Evolutionary conservation across 371 early-diverging fungal genomes (phyloP), one percentile per base, ranked within the genome.

Genomic region (Syncephalastrum sp.): DNA sequence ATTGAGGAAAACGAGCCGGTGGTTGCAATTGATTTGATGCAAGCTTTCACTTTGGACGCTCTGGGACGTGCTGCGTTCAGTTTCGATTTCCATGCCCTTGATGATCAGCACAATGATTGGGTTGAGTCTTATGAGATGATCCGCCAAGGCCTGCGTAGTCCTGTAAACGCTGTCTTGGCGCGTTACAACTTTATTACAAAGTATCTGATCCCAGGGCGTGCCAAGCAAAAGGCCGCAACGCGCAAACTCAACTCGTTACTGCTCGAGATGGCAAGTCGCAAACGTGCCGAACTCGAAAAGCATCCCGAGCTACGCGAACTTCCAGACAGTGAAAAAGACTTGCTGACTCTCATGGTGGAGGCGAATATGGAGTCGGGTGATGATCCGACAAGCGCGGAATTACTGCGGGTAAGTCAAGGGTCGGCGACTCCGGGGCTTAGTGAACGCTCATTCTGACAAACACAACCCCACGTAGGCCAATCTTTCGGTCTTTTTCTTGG

Each of bases 281-380:
- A 33, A 10, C 38, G 38, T 10, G 38, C 38, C 12, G 38, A 33
- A 2, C 38, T 33, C 38, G 38, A 33, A 10, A 33, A 33, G 8
- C 38, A 33, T 12, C 42, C 48, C 45, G 17, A 64, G 57, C 43
- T 33, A 41, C 43, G 15, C 46, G 13, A 74, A 75, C 27, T 73
- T 72, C 45, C 58, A 12, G 59, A 67, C 14, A 46, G 66, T 19
- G 60, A 61, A 48, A 72, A 74, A 13, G 77, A 77, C 42, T 47
- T 81, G 56, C 64, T 81, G 24, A 66, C 79, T 1, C 60, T 81
- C 65, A 71, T 81, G 77, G 52, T 79, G 29, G 63, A 67, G 50
- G 49, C 47, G 3, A 64, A 72, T 42, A 61, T 60, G 42, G 59
- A 24, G 65, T 67, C 14, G 64, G 63, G 13, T 61, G 60, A 13